Evolutionary conservation across 306 rosid species (phyloP).

Genomic region (Vigna trinervia): DNA sequence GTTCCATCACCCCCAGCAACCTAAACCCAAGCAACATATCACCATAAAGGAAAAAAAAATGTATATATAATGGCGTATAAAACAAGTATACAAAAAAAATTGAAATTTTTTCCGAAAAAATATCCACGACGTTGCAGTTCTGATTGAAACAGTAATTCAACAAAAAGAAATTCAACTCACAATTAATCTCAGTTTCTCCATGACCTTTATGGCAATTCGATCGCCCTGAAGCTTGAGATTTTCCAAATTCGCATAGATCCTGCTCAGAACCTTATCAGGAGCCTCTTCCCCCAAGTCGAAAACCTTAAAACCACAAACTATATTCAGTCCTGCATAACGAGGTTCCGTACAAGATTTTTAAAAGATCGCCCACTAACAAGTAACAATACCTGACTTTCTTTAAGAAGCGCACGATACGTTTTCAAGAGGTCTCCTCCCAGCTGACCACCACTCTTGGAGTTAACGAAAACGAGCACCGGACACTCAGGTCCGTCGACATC

Average conservation of each 20-base stretch:
- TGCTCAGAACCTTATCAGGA: slow-evolving; percentile 75
- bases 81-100: neutral
- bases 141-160: neutral
- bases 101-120: neutral
- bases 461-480: slow-evolving; percentile 87
- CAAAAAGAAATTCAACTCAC: slow-evolving; percentile 58
- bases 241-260: slow-evolving; percentile 70
- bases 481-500: slow-evolving; percentile 54
- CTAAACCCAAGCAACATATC: slow-evolving; percentile 49
- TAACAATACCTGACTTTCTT: slow-evolving; percentile 62
- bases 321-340: slow-evolving; percentile 35
- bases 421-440: slow-evolving; percentile 80
- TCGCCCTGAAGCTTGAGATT: slow-evolving; percentile 64
- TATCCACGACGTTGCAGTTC: neutral
- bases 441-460: slow-evolving; percentile 96
- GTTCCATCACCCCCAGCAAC: slow-evolving; percentile 99
- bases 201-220: slow-evolving; percentile 55
- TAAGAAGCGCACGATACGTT: slow-evolving; percentile 72
- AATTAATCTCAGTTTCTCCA: slow-evolving; percentile 71
- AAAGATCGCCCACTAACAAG: neutral
- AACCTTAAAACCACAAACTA: slow-evolving; percentile 59
- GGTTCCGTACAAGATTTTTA: neutral
- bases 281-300: slow-evolving; percentile 85
- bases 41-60: neutral
- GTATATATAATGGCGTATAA: neutral